Evolutionary conservation across 768 basidiomycete species (phyloP).

Genomic region (Termitomyces sp.): DNA sequence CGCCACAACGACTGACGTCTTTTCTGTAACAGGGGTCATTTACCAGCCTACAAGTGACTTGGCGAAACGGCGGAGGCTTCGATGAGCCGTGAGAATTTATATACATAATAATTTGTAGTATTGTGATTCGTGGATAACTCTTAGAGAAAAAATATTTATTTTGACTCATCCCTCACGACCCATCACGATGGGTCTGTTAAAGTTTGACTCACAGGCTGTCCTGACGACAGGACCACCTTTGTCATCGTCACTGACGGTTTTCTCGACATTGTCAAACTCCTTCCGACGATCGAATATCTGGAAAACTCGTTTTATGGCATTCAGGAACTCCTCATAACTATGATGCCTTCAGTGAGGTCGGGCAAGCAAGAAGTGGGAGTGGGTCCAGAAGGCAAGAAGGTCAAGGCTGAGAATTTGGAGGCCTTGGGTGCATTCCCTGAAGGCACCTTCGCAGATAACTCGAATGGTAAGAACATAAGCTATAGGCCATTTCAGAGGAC

Average conservation of each 20-base stretch:
- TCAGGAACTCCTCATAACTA: not conserved
- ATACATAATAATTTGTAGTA: no score
- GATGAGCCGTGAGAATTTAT: no score
- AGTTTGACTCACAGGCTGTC: conserved; percentile 5
- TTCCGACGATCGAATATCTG: not conserved
- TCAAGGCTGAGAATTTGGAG: not conserved
- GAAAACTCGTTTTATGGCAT: not conserved
- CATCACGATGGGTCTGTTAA: conserved; percentile 1
- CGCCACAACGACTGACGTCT: not conserved
- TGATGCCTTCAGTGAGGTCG: not conserved
- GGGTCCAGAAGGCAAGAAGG: not conserved
- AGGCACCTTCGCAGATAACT: not conserved
- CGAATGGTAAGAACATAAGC: not conserved
- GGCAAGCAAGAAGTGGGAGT: not conserved
- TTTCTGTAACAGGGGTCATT: not conserved
- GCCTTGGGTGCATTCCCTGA: not conserved
- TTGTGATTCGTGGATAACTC: not conserved
- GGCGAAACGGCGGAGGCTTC: no score
- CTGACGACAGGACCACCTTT: not conserved
- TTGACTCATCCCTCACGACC: not conserved
- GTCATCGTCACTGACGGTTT: not conserved
- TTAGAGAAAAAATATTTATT: conserved; percentile 2
- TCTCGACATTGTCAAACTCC: not conserved
- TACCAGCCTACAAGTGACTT: no score
- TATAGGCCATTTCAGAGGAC: not conserved